Evolutionary conservation across 2,329 filamentous ascomycete genomes (phyloP), one percentile per base, ranked within the genome.

Genomic region (Pseudogymnoascus sp.): DNA sequence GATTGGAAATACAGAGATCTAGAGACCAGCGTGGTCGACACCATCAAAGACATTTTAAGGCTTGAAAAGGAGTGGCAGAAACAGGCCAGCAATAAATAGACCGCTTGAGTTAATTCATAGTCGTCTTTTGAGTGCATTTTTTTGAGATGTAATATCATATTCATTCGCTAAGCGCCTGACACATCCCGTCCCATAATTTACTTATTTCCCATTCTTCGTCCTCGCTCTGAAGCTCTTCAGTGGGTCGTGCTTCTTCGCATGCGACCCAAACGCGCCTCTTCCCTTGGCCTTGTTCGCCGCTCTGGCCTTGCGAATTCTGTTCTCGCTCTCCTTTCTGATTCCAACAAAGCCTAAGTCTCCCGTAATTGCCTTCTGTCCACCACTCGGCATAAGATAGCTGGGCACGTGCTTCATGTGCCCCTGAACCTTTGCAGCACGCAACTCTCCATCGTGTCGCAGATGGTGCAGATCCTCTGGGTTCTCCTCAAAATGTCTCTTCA

Each of bases 401-500:
- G 94, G 94, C 1, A 99, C 89, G 73, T 97, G 90, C 75, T 91
- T 95, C 66, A 99, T 78, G 77, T 99, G 94, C 6, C 89, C 83
- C 75, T 97, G 92, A 50, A 91, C 86, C 62, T 90, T 80, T 12
- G 92, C 90, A 22, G 91, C 86, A 63, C 91, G 83, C 61, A 96
- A 79, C 73, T 97, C 93, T 37, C 87, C 87, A 71, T 99, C 94
- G 71, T 99, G 94, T 25, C 93, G 84, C 66, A 97, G 79, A 71
- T 96, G 91, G 37, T 85, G 84, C 65, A 97, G 77, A 71, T 97
- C 93, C 33, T 88, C 85, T 0, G 94, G 94, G 72, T 99, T 97
- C 74, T 99, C 94, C 72, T 97, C 94, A 70, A 97, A 99, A 78
- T 97, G 91, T 59, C 91, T 83, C 75, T 94, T 92, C 60, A 99